Percentiles rank a stretch among this genome's conserved stretches.
Evolutionary conservation across 2,329 filamentous ascomycete genomes (phyloP).

Genomic region (Gnomoniopsis sp.): DNA sequence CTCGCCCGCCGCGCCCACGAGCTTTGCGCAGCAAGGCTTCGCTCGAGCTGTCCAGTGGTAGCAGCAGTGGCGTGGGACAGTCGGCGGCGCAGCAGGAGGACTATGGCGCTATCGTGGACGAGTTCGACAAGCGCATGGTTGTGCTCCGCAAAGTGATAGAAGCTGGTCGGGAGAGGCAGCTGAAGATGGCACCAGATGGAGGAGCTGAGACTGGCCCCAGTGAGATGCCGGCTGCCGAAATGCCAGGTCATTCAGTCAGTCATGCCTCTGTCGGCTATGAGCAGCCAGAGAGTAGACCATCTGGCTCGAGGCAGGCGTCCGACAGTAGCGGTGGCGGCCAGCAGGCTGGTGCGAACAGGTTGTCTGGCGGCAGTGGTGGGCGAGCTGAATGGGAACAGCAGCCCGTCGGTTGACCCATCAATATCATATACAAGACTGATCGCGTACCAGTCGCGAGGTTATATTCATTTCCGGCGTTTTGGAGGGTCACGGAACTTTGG

Average conservation of each 20-base stretch:
- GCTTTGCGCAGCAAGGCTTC: background rate
- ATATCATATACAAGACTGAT: background rate
- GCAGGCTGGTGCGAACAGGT: too few species aligned
- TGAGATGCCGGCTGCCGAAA: conserved; percentile 7
- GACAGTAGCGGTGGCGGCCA: background rate
- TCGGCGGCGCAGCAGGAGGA: conserved; percentile 28
- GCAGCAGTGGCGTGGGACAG: background rate
- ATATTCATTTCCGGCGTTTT: background rate
- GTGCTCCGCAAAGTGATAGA: conserved; percentile 51
- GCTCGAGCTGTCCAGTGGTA: background rate
- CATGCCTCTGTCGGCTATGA: background rate
- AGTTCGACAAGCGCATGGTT: conserved; percentile 56
- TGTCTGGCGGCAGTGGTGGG: too few species aligned
- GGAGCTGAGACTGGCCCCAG: conserved; percentile 10
- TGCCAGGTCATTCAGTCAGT: background rate
- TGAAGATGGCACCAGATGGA: conserved; percentile 25
- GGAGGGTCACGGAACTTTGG: background rate
- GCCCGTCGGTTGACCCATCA: background rate
- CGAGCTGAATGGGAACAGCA: background rate
- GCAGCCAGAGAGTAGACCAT: background rate
- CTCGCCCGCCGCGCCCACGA: conserved; percentile 1
- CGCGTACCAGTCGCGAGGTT: background rate
- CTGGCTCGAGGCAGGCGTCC: background rate
- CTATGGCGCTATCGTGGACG: conserved; percentile 48
- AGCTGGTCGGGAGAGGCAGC: conserved; percentile 44